Base-by-base conservation (phyloP, 2,329 filamentous ascomycete species). In the Penicillium sp. region DNA sequence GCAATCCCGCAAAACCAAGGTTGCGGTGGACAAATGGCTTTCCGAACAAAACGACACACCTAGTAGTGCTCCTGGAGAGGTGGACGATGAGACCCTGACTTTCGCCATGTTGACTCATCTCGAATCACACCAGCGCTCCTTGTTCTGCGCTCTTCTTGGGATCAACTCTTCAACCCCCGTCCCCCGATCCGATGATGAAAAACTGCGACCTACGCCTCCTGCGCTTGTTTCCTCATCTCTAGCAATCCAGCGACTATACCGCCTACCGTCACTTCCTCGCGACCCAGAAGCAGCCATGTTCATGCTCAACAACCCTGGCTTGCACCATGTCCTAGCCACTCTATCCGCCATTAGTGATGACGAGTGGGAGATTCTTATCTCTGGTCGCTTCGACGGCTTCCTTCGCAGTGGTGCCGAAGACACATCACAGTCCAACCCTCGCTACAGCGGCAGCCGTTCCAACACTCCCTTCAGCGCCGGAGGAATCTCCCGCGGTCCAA, bases 291-390 rank as follows among this genome's bases (percentile, higher is more conserved):
- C 87, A 6, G 90, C 89, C 12, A 86, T 94, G 63, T 97, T 90
- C 69, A 84, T 97, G 46, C 83, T 97, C 60, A 91, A 89, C 71
- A 89, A 97, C 70, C 86, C 87, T 0, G 80, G 84, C 12, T 85
- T 94, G 47, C 93, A 97, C 71, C 89, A 94, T 67, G 85, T 96
- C 29, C 84, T 97, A 3, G 87, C 90, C 40, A 96, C 93, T 0
- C 82, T 97, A 48, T 87, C 89, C 33, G 90, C 92, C 50, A 94
- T 97, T 64, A 94, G 89, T 69, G 84, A 87, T 45, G 89, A 90
- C n/a, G 93, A 97, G 73, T 97, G 93, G 93, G 93, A 97, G 59
- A 96, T 97, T 53, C 81, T 97, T 12, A 90, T 89, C 4, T 97
- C 93, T 0, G 93, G 93, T 26, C 89, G 93, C 26, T 97, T 97